A percentile compares a stretch with the other conserved stretches of the same genome.
phyloP scores from a whole-genome alignment of 495 filamentous ascomycete species.

The Hypoxylon crocopeplum region DNA sequence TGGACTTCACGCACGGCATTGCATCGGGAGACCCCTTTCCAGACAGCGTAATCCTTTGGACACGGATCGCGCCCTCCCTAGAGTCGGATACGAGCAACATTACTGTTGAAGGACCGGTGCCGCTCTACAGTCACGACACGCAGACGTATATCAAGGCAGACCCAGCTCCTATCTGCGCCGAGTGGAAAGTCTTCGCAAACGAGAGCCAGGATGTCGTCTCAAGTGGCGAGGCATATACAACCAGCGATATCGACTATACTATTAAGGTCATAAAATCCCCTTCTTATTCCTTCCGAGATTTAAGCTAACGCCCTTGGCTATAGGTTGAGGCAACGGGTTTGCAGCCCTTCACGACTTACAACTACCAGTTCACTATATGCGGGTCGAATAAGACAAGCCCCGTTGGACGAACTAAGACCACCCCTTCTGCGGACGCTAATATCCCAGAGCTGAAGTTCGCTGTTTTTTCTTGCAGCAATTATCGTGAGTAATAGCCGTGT shows the following conservation, averaged over 20 bases:
- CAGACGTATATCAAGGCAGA: conserved; percentile 56
- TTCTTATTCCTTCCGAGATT: background rate
- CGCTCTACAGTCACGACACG: conserved; percentile 63
- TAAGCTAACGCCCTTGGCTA: background rate
- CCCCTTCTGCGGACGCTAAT: conserved; percentile 50
- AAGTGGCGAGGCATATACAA: conserved; percentile 61
- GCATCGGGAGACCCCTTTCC: conserved; percentile 74
- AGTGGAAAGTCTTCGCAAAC: conserved; percentile 56
- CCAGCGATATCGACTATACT: conserved; percentile 72
- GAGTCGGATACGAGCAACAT: conserved; percentile 63
- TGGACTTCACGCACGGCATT: conserved; percentile 72
- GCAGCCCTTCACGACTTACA: conserved; percentile 66
- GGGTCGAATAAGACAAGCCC: conserved; percentile 52
- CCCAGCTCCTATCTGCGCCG: conserved; percentile 64
- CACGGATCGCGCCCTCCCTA: conserved; percentile 62
- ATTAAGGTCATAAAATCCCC: conserved; percentile 58
- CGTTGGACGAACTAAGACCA: conserved; percentile 62
- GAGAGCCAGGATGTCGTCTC: conserved; percentile 36
- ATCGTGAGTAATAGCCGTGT: conserved; percentile 46
- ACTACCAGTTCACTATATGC: conserved; percentile 64
- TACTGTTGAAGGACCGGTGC: conserved; percentile 61
- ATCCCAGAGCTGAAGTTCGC: conserved; percentile 56
- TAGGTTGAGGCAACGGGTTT: conserved; percentile 66
- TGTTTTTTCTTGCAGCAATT: conserved; percentile 65
- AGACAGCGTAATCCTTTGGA: conserved; percentile 71